Evolutionary conservation across 2,329 filamentous ascomycete species (phyloP).

Genomic region (Beauveria australis): DNA sequence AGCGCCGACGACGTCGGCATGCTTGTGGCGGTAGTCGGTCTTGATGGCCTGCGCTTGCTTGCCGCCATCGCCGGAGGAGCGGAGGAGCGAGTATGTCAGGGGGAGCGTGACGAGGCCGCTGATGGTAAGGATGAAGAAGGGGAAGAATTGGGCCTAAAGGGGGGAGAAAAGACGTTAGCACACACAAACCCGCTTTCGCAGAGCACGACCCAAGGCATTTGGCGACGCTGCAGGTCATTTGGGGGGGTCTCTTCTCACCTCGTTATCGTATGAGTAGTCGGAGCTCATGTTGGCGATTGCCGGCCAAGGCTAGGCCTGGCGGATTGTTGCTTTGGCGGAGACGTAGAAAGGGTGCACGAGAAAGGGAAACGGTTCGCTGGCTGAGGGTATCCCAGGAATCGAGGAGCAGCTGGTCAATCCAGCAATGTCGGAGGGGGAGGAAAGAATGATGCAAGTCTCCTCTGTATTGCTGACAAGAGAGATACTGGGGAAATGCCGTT

Average conservation of each 20-base stretch:
- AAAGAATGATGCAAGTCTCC: background rate
- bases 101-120: conserved; percentile 81
- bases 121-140: conserved; percentile 94
- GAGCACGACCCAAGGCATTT: no score
- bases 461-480: background rate
- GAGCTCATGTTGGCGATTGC: conserved; percentile 62
- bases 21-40: conserved; percentile 69
- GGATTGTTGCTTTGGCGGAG: background rate
- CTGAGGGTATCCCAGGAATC: background rate
- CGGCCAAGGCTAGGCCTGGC: conserved; percentile 29
- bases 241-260: conserved; percentile 40
- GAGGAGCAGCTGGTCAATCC: background rate
- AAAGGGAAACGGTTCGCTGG: background rate
- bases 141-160: conserved; percentile 84
- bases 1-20: conserved; percentile 74
- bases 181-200: no score
- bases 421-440: background rate
- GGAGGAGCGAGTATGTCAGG: conserved; percentile 80
- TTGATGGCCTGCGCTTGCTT: conserved; percentile 76
- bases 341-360: background rate
- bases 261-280: conserved; percentile 97
- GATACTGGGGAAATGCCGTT: background rate
- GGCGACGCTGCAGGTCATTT: background rate
- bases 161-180: background rate
- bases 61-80: conserved; percentile 66